Evolutionary conservation across 768 basidiomycete genomes (phyloP), one percentile per base, ranked within the genome.

Genomic region (Serendipita sp.): DNA sequence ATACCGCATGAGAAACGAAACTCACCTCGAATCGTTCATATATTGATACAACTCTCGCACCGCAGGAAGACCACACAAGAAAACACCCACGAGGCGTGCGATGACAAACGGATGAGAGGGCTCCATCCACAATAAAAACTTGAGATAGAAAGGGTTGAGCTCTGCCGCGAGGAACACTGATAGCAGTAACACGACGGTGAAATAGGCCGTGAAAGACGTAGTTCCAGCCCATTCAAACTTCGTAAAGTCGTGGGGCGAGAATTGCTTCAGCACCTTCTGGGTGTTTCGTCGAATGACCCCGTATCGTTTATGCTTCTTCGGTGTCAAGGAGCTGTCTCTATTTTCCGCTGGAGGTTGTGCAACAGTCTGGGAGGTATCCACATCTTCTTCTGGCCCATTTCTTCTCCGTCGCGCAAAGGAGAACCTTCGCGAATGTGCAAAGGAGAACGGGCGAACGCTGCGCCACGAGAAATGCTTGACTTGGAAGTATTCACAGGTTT

Each of bases 61-160:
- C 13, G 91, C 90, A 10, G 90, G 90, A 36, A 92, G 76, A n/a
- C 85, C 90, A 70, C 89, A 92, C 2, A 92, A 76, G 71, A 92
- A 92, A 67, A 92, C 83, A 66, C 83, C 83, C 15, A 82, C 84
- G 8, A 92, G 80, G 38, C 80, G 77, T 67, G 82, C 75, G 66
- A 91, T 87, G 60, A 92, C 79, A 68, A 92, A 83, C 10, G 89
- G 90, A 72, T 92, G 90, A 73, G 89, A 85, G 41, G 90, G 91
- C 71, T 91, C 89, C 85, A 92, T 86, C 89, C 90, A 91, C 44
- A 92, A 77, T 66, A 84, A 63, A 69, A 85, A 88, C 80, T 92
- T 92, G 45, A 92, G 77, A 75, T 92, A 92, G 74, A 92, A 92
- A 3, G 89, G 88, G 70, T 87, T 90, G 63, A 92, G 78, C 73